Evolutionary conservation across 768 basidiomycete genomes (phyloP).

Genomic region (Boletus rubescentipes): DNA sequence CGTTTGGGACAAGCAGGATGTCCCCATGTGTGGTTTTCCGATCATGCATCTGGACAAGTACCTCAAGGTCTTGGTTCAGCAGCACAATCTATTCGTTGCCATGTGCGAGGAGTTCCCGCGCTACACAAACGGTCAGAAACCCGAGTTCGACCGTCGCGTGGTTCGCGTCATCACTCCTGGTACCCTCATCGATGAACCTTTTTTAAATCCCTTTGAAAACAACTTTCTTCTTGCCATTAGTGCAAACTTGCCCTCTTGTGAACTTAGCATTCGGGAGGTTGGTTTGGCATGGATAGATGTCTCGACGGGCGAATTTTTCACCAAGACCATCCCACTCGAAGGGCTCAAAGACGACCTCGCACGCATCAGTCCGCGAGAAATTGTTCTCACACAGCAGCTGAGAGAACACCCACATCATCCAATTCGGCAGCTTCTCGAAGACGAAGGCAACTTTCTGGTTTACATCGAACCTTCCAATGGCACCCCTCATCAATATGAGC

Average conservation of each 20-base stretch:
- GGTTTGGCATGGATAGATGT: constrained; percentile 95
- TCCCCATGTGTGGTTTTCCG: constrained; percentile 93
- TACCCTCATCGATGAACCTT: constrained; percentile 89
- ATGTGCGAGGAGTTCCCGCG: constrained; percentile 89
- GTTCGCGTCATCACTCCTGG: constrained; percentile 89
- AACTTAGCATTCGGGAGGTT: constrained; percentile 23
- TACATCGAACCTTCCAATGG: constrained; percentile 32
- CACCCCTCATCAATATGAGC: neutral
- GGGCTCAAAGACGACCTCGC: constrained; percentile 77
- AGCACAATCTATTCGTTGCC: constrained; percentile 82
- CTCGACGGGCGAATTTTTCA: constrained; percentile 92
- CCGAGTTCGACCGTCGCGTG: constrained; percentile 75
- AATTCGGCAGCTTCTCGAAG: constrained; percentile 46
- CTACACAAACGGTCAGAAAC: constrained; percentile 47
- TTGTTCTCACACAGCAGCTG: constrained; percentile 59
- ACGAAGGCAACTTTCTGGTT: constrained; percentile 57
- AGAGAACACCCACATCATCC: constrained; percentile 41
- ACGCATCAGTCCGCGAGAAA: constrained; percentile 78
- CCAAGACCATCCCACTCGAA: constrained; percentile 54
- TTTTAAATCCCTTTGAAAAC: constrained; percentile 82
- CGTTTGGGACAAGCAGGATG: constrained; percentile 65
- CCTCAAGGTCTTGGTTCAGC: constrained; percentile 82
- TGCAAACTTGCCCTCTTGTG: constrained; percentile 10
- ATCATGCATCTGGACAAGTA: constrained; percentile 81
- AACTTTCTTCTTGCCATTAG: constrained; percentile 82